These are phyloP conservation scores for Fusarium stilboides DNA, from an alignment of 2,329 filamentous ascomycete species.

Conservation along the genomic window DNA sequence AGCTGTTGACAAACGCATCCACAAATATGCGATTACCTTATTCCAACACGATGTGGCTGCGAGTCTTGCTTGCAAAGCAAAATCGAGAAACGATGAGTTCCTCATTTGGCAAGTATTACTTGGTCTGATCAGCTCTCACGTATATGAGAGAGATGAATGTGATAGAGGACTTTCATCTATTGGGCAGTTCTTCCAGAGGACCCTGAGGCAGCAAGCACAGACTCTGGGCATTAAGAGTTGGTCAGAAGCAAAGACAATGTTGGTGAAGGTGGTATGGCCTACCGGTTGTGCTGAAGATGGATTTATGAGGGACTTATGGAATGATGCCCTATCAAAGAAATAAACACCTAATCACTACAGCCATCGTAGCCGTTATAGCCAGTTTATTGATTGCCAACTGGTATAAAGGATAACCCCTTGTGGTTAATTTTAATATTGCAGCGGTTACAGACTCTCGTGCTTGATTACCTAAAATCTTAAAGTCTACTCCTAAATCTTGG, in stretches of 20 bases:
- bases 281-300: no score
- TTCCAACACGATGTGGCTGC: conserved; percentile 8
- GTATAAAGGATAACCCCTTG: no score
- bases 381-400: no score
- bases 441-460: no score
- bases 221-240: neutral
- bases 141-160: fast-evolving
- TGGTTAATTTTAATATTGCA: no score
- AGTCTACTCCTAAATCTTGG: conserved; percentile 5
- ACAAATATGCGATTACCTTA: neutral
- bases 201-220: neutral
- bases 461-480: no score
- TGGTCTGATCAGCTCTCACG: neutral
- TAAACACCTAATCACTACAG: no score
- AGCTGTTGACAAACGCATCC: neutral
- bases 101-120: conserved; percentile 1
- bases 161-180: neutral
- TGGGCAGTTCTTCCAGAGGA: neutral
- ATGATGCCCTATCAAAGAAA: neutral
- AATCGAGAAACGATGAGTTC: neutral
- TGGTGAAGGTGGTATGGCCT: conserved; percentile 6
- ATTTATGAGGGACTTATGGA: conserved; percentile 20
- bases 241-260: neutral
- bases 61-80: fast-evolving
- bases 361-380: no score